Conservation (phyloP, 2,329 filamentous ascomycete species). For the Hypoxylon rubiginosum region DNA sequence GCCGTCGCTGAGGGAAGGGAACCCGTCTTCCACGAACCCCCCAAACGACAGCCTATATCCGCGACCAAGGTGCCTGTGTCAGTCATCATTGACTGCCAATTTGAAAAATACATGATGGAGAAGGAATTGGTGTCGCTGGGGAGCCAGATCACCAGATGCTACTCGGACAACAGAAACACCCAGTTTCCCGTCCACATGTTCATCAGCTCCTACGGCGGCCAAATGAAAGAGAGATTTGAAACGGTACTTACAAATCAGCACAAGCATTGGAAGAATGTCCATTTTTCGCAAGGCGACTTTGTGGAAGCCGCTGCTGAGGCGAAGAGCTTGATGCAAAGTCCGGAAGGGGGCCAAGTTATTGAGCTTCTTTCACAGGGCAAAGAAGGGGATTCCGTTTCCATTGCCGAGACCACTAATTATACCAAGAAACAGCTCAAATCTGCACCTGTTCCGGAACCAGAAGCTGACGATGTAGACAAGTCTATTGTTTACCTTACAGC, state of each 20-base stretch:
- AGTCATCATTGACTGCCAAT: slow-evolving; percentile 90
- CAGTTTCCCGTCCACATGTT: slow-evolving; percentile 78
- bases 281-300: slow-evolving; percentile 81
- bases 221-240: slow-evolving; percentile 83
- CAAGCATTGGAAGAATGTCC: slow-evolving; percentile 82
- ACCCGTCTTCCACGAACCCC: slow-evolving; percentile 53
- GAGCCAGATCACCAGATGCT: slow-evolving; percentile 86
- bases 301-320: slow-evolving; percentile 75
- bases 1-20: slow-evolving; percentile 59
- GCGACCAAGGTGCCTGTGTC: slow-evolving; percentile 76
- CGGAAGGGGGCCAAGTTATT: slow-evolving; percentile 68
- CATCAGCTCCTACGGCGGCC: slow-evolving; percentile 82
- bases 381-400: slow-evolving; percentile 51
- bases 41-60: slow-evolving; percentile 52
- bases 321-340: slow-evolving; percentile 74
- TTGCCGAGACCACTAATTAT: slow-evolving; percentile 49
- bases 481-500: slow-evolving; percentile 88
- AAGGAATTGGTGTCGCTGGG: slow-evolving; percentile 87
- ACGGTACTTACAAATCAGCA: slow-evolving; percentile 79
- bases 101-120: slow-evolving; percentile 89
- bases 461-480: slow-evolving; percentile 53
- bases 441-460: slow-evolving; percentile 44
- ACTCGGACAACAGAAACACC: slow-evolving; percentile 85
- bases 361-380: slow-evolving; percentile 66
- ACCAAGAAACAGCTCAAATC: slow-evolving; percentile 53